Evolutionary conservation across 148 eudicot genomes (phyloP).

Genomic region (Nepenthes mirabilis): DNA sequence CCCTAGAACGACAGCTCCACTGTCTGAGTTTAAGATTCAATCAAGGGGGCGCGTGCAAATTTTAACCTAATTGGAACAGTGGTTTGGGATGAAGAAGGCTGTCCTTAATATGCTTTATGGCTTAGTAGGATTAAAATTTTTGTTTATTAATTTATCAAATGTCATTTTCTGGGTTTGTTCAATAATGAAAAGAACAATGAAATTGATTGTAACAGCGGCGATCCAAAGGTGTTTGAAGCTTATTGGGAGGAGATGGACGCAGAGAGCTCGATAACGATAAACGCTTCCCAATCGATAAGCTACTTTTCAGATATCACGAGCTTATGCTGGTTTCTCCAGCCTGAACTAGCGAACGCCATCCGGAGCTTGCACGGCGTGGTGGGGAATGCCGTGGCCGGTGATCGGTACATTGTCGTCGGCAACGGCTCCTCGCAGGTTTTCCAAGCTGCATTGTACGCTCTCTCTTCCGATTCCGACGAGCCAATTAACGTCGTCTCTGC

Average conservation of each 20-base stretch:
- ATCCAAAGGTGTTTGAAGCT: conserved; percentile 42
- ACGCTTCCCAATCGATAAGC: conserved; percentile 42
- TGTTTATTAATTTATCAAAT: too few relatives aligned
- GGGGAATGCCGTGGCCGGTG: conserved; percentile 39
- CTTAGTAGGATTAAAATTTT: too few relatives aligned
- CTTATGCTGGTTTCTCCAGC: conserved; percentile 43
- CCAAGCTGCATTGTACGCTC: conserved; percentile 39
- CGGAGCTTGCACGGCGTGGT: conserved; percentile 29
- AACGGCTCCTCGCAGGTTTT: conserved; percentile 61
- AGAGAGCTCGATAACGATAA: conserved; percentile 27
- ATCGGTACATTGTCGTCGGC: conserved; percentile 39
- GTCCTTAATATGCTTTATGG: too few relatives aligned
- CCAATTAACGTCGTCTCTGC: conserved; percentile 42
- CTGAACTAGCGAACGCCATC: conserved; percentile 40
- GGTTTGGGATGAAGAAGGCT: too few relatives aligned
- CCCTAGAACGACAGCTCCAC: too few relatives aligned
- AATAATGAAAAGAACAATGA: neutral
- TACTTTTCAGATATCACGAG: conserved; percentile 29
- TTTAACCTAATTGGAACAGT: too few relatives aligned
- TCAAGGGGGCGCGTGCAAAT: too few relatives aligned
- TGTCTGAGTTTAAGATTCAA: too few relatives aligned
- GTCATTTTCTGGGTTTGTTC: too few relatives aligned
- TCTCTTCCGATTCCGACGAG: conserved; percentile 11
- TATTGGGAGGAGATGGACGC: conserved; percentile 42
- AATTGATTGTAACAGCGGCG: conserved; percentile 37